phyloP scores from a whole-genome alignment of 257 asterid species.

The Cynanchum wilfordii region DNA sequence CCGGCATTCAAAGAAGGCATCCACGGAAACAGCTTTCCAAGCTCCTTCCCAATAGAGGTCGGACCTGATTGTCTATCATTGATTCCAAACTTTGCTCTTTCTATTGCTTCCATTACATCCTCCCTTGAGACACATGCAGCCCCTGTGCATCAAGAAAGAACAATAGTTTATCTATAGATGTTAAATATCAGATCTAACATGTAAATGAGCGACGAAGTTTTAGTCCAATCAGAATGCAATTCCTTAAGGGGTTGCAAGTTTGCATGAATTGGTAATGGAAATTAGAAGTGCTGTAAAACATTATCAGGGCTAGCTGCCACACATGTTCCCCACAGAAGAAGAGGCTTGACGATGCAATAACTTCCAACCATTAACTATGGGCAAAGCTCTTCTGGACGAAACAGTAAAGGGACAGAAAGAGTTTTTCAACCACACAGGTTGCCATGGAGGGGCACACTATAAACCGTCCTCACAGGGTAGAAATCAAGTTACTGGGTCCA shows the following conservation, averaged over 20 bases:
- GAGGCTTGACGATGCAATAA: not conserved
- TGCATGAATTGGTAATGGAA: not conserved
- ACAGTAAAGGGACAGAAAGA: not conserved
- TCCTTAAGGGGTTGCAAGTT: not conserved
- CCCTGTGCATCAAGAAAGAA: conserved; percentile 38
- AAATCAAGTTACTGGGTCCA: not conserved
- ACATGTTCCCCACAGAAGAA: not conserved
- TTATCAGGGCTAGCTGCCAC: not conserved
- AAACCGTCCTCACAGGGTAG: not conserved
- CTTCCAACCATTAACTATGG: not conserved
- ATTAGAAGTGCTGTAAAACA: not conserved
- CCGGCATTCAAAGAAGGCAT: conserved; percentile 61
- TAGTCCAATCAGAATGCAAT: not conserved
- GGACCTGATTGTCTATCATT: conserved; percentile 44
- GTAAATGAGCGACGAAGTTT: not conserved
- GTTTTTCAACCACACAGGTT: not conserved
- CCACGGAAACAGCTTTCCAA: conserved; percentile 85
- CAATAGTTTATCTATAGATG: not conserved
- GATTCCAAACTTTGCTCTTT: conserved; percentile 85
- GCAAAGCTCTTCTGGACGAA: not conserved
- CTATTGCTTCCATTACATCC: conserved; percentile 90
- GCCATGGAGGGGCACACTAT: not conserved
- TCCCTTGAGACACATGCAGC: conserved; percentile 75
- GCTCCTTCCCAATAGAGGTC: conserved; percentile 53
- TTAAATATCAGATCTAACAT: not conserved